Evolutionary conservation across 176 grass and related monocot species (phyloP).

Genomic region (Tillandsia fasciculata): DNA sequence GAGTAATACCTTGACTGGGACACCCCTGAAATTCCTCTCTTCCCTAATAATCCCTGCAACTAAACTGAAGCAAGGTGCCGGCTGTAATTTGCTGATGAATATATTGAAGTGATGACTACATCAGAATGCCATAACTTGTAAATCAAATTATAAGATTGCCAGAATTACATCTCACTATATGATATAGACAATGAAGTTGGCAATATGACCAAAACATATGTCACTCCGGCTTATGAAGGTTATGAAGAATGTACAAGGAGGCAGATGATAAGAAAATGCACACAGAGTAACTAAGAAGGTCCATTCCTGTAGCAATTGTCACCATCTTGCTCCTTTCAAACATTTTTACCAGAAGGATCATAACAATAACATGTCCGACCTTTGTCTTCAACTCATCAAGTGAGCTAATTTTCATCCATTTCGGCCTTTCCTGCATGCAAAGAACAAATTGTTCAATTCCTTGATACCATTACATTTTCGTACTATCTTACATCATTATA

Average conservation of each 20-base stretch:
- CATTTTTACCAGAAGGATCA: slow-evolving; percentile 99
- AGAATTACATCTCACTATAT: not conserved
- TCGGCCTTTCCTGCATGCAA: slow-evolving; percentile 60
- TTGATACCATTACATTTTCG: too few relatives aligned
- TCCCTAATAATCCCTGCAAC: too few relatives aligned
- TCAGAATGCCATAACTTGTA: too few relatives aligned
- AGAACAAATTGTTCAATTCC: not conserved
- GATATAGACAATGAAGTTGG: too few relatives aligned
- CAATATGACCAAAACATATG: not conserved
- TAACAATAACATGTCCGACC: slow-evolving; percentile 94
- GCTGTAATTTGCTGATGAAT: too few relatives aligned
- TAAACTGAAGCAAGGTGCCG: too few relatives aligned
- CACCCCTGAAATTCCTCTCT: too few relatives aligned
- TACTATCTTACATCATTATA: too few relatives aligned
- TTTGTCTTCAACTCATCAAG: slow-evolving; percentile 95
- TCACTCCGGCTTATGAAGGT: slow-evolving; percentile 62
- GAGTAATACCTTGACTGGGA: too few relatives aligned
- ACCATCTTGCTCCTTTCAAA: slow-evolving; percentile 99
- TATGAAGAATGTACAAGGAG: slow-evolving; percentile 90
- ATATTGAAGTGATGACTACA: too few relatives aligned
- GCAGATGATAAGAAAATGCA: slow-evolving; percentile 96
- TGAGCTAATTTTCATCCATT: slow-evolving; percentile 94
- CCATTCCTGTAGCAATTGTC: slow-evolving; percentile 64
- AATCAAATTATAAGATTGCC: not conserved
- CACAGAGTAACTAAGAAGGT: slow-evolving; percentile 83